Percentiles rank a stretch among this genome's conserved stretches.
Conservation (phyloP, 1,139 yeast species). For the Yamadazyma jaroonii region DNA sequence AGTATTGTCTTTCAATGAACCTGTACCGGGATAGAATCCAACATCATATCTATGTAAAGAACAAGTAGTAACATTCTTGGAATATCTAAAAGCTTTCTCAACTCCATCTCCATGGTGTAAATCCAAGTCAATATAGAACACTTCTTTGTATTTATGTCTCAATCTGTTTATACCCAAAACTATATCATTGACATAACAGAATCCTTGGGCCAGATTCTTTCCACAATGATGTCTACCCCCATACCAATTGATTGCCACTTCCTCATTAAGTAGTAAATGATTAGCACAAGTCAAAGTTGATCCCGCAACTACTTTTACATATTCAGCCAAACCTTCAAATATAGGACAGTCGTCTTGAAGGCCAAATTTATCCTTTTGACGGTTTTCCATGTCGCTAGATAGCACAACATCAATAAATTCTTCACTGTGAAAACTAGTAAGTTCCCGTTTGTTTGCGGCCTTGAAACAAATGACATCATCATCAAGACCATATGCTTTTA, state of each 20-base stretch:
- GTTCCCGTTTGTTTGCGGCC: constrained; percentile 22
- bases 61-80: constrained; percentile 56
- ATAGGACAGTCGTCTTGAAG: constrained; percentile 63
- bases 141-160: constrained; percentile 42
- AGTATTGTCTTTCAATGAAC: constrained; percentile 26
- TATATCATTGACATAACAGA: constrained; percentile 71
- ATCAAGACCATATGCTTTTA: constrained; percentile 40
- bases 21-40: constrained; percentile 78
- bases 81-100: constrained; percentile 57
- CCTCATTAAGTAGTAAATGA: constrained; percentile 17
- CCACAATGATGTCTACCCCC: constrained; percentile 79
- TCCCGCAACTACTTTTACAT: constrained; percentile 53
- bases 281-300: constrained; percentile 55
- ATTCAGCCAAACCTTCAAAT: constrained; percentile 52
- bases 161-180: constrained; percentile 51
- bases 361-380: constrained; percentile 25
- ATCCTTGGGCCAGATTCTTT: constrained; percentile 60
- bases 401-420: constrained; percentile 35
- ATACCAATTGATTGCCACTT: constrained; percentile 65
- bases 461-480: constrained; percentile 20
- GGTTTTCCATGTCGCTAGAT: neutral
- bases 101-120: constrained; percentile 84
- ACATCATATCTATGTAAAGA: constrained; percentile 63
- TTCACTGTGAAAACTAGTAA: constrained; percentile 38
- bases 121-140: constrained; percentile 69